Evolutionary conservation across 345 rosid genomes (phyloP).

Genomic region (Boechera stricta): DNA sequence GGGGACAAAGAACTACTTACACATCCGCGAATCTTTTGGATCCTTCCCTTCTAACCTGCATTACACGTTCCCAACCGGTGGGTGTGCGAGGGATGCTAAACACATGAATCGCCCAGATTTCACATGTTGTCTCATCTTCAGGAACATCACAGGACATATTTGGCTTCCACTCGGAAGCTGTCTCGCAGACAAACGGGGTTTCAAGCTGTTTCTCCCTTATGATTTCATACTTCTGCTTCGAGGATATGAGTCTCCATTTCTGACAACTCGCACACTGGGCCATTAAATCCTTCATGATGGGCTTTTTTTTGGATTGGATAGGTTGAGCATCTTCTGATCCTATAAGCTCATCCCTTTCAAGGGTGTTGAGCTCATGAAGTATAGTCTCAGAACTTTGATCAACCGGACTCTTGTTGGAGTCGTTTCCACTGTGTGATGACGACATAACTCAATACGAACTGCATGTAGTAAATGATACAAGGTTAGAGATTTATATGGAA

Average conservation of each 20-base stretch:
- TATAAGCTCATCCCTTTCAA: background rate
- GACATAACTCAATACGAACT: background rate
- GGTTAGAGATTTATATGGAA: background rate
- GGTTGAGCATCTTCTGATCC: background rate
- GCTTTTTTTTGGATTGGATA: background rate
- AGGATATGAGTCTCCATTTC: slow-evolving; percentile 94
- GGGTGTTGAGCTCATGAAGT: background rate
- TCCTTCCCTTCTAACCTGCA: slow-evolving; percentile 78
- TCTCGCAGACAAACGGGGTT: slow-evolving; percentile 69
- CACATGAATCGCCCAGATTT: slow-evolving; percentile 90
- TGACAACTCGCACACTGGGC: slow-evolving; percentile 86
- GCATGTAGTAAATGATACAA: background rate
- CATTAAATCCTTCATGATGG: background rate
- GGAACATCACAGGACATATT: slow-evolving; percentile 75
- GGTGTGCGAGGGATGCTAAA: slow-evolving; percentile 90
- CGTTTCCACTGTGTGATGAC: background rate
- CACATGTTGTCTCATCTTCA: slow-evolving; percentile 61
- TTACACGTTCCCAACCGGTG: slow-evolving; percentile 77
- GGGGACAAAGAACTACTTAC: slow-evolving; percentile 51
- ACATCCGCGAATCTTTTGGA: slow-evolving; percentile 83
- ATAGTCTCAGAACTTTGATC: background rate
- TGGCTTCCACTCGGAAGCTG: slow-evolving; percentile 80
- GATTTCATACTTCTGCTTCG: slow-evolving; percentile 89
- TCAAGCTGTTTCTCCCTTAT: slow-evolving; percentile 79
- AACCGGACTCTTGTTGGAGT: background rate